Evolutionary conservation across 305 asterid genomes (phyloP), one percentile per base, ranked within the genome.

Genomic region (Plantago coronopus): DNA sequence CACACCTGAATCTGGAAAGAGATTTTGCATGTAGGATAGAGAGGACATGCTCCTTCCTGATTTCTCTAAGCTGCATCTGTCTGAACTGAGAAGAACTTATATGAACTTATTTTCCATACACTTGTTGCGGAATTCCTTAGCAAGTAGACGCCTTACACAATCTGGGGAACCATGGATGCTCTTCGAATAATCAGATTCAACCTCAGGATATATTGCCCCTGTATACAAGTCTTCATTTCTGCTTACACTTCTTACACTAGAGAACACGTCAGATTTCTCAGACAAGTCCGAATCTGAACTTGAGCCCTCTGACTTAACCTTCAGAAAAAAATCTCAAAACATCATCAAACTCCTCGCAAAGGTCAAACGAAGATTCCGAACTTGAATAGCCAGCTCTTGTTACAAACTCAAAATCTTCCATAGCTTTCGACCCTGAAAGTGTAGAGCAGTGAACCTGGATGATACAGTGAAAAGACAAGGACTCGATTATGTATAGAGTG

Each of bases 21-120:
- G 74, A 7, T 69, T 84, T 84, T 1, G 89, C 89, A n/a, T 89
- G 85, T 27, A 84, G 87, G 46, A 65, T 71, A 16, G 76, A 86
- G 59, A 82, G 83, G 56, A 71, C 71, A 53, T 46, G 44, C 2
- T 73, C 72, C 44, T 54, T 74, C 14, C 72, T 78, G 20, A 70
- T 17, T 25, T 68, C 70, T 62, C 69, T 64, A 2, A 81, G 57
- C 59, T 65, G 37, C 57, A 51, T 22, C 0, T 9, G 38, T 22
- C 8, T 51, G 57, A 51, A 23, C 18, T 51, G n/a, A n/a, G n/a
- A n/a, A n/a, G n/a, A n/a, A n/a, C n/a, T n/a, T n/a, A n/a, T n/a
- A n/a, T n/a, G n/a, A n/a, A n/a, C n/a, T n/a, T n/a, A n/a, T n/a
- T n/a, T n/a, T n/a, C n/a, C n/a, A n/a, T n/a, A n/a, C n/a, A n/a